phyloP scores from a whole-genome alignment of 371 early-diverging fungal genomes.

The Syncephalastrum monosporum region DNA sequence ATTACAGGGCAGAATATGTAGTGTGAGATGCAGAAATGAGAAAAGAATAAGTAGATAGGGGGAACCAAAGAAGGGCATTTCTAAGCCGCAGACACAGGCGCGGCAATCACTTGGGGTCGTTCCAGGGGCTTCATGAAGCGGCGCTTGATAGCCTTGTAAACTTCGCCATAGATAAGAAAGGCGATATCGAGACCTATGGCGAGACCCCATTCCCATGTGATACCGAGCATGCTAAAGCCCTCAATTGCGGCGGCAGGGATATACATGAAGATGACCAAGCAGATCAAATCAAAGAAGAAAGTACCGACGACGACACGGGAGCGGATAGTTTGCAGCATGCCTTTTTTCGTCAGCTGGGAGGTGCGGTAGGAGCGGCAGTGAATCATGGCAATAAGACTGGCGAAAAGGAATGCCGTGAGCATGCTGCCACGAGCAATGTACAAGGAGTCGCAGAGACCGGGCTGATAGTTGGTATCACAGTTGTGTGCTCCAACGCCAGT shows the following conservation, averaged over 20 bases:
- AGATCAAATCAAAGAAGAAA: conserved; percentile 43
- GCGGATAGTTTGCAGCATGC: conserved; percentile 37
- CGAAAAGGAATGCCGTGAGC: conserved; percentile 55
- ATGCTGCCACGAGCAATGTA: conserved; percentile 65
- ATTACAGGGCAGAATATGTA: too few species aligned
- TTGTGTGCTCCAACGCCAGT: conserved; percentile 47
- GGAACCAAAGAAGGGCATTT: conserved; percentile 1
- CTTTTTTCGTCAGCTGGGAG: conserved; percentile 48
- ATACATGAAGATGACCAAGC: conserved; percentile 60
- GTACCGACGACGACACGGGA: conserved; percentile 56
- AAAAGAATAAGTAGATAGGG: conserved; percentile 1
- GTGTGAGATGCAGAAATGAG: background rate
- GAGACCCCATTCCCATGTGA: conserved; percentile 74
- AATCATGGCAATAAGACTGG: conserved; percentile 62
- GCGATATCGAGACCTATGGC: conserved; percentile 50
- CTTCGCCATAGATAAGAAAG: conserved; percentile 55
- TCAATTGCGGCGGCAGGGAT: conserved; percentile 59
- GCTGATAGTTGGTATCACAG: conserved; percentile 57
- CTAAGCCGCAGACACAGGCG: background rate
- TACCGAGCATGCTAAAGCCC: conserved; percentile 59
- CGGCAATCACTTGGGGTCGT: too few species aligned
- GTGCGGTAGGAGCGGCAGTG: conserved; percentile 64
- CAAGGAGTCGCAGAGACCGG: conserved; percentile 52
- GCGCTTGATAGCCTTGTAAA: conserved; percentile 39
- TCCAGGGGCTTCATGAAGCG: conserved; percentile 14